Conservation (phyloP, 805 yeast species). For the Pichia kluyveri region DNA sequence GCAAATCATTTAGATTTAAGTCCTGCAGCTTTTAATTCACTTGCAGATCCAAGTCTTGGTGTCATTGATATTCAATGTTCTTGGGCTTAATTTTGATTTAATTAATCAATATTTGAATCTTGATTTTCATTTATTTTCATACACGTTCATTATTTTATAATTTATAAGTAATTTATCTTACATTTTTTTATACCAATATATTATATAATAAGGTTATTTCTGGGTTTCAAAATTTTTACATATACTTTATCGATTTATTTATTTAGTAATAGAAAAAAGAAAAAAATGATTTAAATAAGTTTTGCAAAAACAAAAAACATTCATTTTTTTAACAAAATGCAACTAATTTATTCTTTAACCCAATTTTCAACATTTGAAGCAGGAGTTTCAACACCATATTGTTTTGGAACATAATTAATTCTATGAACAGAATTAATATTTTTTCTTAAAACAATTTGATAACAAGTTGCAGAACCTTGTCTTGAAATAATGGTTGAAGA, state of each 20-base stretch:
- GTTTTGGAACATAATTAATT: slow-evolving; percentile 68
- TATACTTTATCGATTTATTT: no score
- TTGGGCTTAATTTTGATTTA: slow-evolving; percentile 1
- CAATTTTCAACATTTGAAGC: slow-evolving; percentile 46
- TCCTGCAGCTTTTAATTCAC: slow-evolving; percentile 39
- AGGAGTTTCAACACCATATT: slow-evolving; percentile 62
- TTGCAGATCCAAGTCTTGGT: slow-evolving; percentile 39
- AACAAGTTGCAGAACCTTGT: slow-evolving; percentile 90
- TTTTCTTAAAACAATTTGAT: slow-evolving; percentile 85
- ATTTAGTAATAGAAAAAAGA: no score
- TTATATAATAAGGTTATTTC: no score
- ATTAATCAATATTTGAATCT: no score
- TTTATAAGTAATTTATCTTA: not conserved
- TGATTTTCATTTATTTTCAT: not conserved
- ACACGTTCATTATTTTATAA: not conserved
- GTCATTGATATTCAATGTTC: slow-evolving; percentile 38
- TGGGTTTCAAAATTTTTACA: no score
- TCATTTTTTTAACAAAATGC: no score
- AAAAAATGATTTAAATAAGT: no score
- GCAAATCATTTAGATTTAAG: slow-evolving; percentile 42
- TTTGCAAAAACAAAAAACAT: no score
- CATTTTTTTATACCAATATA: no score
- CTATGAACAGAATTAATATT: slow-evolving; percentile 80
- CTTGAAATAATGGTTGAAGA: slow-evolving; percentile 76
- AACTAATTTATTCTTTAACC: slow-evolving; percentile 32